Base-by-base conservation (phyloP, 148 eudicot species). In the Chenopodium album region DNA sequence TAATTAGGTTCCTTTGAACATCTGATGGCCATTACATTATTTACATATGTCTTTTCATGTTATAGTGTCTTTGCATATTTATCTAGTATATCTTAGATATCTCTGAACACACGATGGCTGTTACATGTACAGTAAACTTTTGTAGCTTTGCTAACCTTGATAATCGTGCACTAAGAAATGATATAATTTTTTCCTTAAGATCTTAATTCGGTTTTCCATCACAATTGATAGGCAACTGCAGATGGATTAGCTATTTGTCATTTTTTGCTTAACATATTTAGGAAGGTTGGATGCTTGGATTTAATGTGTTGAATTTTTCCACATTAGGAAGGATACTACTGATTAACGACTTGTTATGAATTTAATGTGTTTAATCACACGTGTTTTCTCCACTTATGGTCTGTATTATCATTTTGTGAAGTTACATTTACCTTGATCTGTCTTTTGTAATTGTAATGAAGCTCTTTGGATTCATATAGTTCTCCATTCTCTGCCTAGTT, bases 231-330 rank as follows among this genome's bases (percentile, higher is more conserved):
- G 79, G 44, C 22, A 52, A 20, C 20, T 44, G 79, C 71, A 80
- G 20, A 26, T 76, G 71, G 63, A 76, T 70, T 77, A n/a, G 32
- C 47, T 75, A 72, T 72, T 81, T 77, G 84, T 85, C 84, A n/a
- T 78, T 20, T 72, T 77, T 77, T 73, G 71, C 81, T 76, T 76
- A 77, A 74, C 86, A 65, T 41, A 66, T 65, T 50, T 59, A 59
- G 81, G 83, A 81, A 37, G 81, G 81, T 72, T 34, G 78, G 86
- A 81, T 81, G 75, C 75, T 77, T 71, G 80, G 67, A 29, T 80
- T 29, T 2, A 48, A 52, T 85, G 6, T 28, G 17, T 81, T 77
- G 76, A 65, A 10, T 73, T 48, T 81, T 84, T 81, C 70, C 71
- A 14, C 84, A 66, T 48, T 73, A n/a, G 84, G 87, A 78, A 85